Conservation (phyloP, 2,329 filamentous ascomycete genomes). For the Exophiala spinifera region DNA sequence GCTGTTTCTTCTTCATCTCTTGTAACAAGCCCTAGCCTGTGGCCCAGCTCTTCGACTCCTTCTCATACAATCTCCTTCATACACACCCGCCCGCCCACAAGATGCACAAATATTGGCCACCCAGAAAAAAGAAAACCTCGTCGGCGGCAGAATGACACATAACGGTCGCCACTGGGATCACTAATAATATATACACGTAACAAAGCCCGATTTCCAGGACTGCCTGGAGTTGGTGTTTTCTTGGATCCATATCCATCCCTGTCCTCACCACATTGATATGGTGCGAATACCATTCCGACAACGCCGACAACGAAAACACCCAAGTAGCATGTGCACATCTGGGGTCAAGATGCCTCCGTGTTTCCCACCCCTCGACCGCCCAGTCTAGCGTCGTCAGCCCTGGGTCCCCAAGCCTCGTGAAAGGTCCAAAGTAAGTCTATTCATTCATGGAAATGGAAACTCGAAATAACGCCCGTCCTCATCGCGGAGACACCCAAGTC, state of each 20-base stretch:
- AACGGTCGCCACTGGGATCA: background rate
- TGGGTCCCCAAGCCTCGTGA: conserved; percentile 21
- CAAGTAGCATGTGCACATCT: conserved; percentile 5
- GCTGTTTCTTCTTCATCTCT: no score
- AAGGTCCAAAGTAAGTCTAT: conserved; percentile 23
- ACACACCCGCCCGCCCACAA: no score
- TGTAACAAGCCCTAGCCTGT: background rate
- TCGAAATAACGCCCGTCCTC: conserved; percentile 7
- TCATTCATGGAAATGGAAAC: conserved; percentile 8
- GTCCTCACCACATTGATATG: background rate
- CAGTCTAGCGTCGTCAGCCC: conserved; percentile 18
- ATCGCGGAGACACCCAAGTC: background rate
- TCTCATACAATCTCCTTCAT: background rate
- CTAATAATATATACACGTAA: conserved; percentile 8
- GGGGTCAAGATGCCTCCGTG: background rate
- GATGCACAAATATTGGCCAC: background rate
- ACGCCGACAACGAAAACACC: conserved; percentile 3
- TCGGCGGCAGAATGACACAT: background rate
- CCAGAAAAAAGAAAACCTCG: background rate
- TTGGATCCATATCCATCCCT: background rate
- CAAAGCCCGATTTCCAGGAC: background rate
- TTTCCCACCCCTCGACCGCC: conserved; percentile 4
- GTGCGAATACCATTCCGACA: background rate
- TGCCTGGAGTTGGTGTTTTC: background rate
- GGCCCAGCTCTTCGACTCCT: background rate